Percentiles rank a stretch among this genome's conserved stretches.
phyloP scores from a whole-genome alignment of 1,284 basidiomycete species.

The Pyrrhoderma lamaoense region DNA sequence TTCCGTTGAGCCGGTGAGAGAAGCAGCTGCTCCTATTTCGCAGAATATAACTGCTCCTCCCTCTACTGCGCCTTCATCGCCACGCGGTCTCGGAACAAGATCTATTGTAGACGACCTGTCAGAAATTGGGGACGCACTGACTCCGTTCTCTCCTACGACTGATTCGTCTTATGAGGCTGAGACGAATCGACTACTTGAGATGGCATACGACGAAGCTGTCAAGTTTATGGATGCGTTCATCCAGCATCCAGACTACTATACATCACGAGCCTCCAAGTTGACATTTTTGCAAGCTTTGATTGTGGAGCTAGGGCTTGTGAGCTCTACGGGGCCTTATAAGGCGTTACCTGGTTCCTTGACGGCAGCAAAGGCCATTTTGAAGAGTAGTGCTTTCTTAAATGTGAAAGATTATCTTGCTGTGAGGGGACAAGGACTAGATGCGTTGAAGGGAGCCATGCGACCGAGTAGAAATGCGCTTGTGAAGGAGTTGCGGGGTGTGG shows the following conservation, averaged over 20 bases:
- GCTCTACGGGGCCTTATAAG: conserved; percentile 26
- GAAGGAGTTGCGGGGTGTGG: conserved; percentile 42
- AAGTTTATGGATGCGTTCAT: conserved; percentile 50
- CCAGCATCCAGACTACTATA: conserved; percentile 40
- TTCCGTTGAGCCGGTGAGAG: too few relatives aligned
- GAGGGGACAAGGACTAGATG: conserved; percentile 52
- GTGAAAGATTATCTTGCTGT: conserved; percentile 64
- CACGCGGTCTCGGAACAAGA: conserved; percentile 28
- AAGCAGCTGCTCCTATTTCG: background rate
- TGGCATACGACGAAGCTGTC: conserved; percentile 33
- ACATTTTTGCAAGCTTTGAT: conserved; percentile 46
- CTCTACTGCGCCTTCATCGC: conserved; percentile 10
- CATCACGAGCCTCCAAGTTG: conserved; percentile 32
- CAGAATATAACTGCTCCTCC: background rate
- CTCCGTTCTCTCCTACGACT: conserved; percentile 33
- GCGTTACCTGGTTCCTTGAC: conserved; percentile 48
- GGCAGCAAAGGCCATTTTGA: conserved; percentile 56
- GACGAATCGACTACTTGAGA: conserved; percentile 9
- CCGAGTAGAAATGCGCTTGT: conserved; percentile 52
- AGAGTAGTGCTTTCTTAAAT: conserved; percentile 58
- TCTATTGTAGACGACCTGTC: conserved; percentile 48
- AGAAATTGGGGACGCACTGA: conserved; percentile 32
- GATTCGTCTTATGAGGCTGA: conserved; percentile 22
- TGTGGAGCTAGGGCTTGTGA: conserved; percentile 47
- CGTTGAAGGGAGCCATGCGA: conserved; percentile 54